These are phyloP conservation scores for Xerocomellus intermedius DNA, from an alignment of 768 basidiomycete genomes.

Conservation along the genomic window DNA sequence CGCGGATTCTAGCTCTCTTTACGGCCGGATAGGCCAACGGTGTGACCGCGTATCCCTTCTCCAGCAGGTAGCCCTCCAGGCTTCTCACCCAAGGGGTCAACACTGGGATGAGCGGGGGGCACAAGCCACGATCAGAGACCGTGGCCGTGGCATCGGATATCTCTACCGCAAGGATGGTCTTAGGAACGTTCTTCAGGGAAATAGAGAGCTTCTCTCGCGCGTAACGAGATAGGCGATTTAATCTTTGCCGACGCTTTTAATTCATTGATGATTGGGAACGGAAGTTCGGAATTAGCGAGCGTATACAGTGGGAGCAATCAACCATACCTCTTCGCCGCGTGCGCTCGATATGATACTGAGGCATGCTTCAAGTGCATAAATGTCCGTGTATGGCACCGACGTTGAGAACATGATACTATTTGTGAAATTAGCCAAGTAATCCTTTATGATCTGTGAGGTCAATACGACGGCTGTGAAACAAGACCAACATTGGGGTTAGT, in stretches of 20 bases:
- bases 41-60: constrained; percentile 14
- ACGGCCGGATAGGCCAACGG: constrained; percentile 9
- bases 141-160: background rate
- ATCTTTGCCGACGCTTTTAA: constrained; percentile 15
- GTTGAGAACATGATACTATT: constrained; percentile 24
- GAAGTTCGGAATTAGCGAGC: background rate
- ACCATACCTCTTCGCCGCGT: constrained; percentile 18
- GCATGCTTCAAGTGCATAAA: constrained; percentile 42
- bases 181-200: constrained; percentile 8
- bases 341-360: constrained; percentile 25
- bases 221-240: constrained; percentile 9
- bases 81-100: constrained; percentile 4
- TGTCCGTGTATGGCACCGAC: constrained; percentile 18
- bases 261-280: background rate
- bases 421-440: constrained; percentile 21
- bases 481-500: background rate
- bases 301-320: background rate
- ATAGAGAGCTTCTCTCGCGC: constrained; percentile 7
- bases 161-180: constrained; percentile 3
- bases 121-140: background rate
- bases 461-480: constrained; percentile 16
- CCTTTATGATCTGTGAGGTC: constrained; percentile 16
- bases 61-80: constrained; percentile 9
- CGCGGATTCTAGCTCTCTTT: constrained; percentile 12
- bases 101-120: constrained; percentile 22